A percentile compares a stretch with the other conserved stretches of the same genome.
Conservation (phyloP, 75 land plant genomes). For the Cryptomeria japonica region DNA sequence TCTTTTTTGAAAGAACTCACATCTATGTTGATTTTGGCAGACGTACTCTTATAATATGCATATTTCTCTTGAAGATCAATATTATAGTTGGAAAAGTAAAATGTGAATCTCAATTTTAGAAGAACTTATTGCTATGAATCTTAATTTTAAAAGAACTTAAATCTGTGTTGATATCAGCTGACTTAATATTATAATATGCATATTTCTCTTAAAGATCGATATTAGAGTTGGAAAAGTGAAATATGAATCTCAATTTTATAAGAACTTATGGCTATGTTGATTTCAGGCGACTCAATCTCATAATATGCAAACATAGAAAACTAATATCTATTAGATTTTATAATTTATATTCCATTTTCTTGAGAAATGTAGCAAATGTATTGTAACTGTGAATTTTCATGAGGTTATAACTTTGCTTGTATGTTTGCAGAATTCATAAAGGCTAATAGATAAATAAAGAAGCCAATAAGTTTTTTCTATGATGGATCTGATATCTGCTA, state of each 20-base stretch:
- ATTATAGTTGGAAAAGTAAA: not conserved
- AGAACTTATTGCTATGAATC: not conserved
- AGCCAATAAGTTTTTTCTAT: not conserved
- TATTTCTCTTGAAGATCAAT: not conserved
- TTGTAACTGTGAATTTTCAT: not conserved
- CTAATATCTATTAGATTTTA: not conserved
- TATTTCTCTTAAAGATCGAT: not conserved
- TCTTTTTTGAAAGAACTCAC: not conserved
- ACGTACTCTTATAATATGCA: not conserved
- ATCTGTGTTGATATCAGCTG: not conserved
- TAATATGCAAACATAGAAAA: not conserved
- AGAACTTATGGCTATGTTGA: not conserved
- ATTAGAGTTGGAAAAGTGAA: not conserved
- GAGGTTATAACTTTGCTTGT: not conserved
- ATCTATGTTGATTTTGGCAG: not conserved
- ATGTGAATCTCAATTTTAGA: not conserved
- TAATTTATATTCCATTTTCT: not conserved
- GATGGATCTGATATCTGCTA: not conserved
- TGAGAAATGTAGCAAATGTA: not conserved
- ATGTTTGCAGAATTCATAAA: not conserved
- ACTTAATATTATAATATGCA: not conserved
- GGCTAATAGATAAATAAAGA: not conserved
- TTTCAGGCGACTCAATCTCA: not conserved
- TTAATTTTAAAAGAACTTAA: no score
- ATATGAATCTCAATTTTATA: not conserved